Base-by-base conservation (phyloP, 352 stramenopile species). In the Thraustochytrium sp. region DNA sequence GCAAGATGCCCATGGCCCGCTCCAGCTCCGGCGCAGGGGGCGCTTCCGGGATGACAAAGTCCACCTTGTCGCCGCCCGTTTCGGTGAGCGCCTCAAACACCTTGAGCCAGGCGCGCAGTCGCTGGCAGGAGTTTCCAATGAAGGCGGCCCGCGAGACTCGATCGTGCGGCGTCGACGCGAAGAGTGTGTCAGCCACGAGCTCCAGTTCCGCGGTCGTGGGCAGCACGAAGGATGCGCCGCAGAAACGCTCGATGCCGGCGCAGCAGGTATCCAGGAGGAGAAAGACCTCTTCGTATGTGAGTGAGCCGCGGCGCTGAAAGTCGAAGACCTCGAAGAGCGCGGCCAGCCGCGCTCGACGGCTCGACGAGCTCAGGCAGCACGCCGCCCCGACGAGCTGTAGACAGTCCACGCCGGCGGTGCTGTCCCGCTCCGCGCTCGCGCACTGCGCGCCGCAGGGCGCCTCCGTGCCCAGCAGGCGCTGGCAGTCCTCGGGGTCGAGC, bases 291-390 rank as follows among this genome's bases (percentile, higher is more conserved):
- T 80, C 68, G 26, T 48, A 65, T 4, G 31, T 26, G 1, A 80
- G 53, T 8, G 31, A 55, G 23, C 68, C 68, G 23, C 68, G 48
- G 16, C 42, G 34, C 21, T 64, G 21, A 64, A 80, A 80, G 68
- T 80, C 68, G 2, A 80, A 68, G 4, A 80, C 36, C 3, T 61
- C 68, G 31, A 80, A 80, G 31, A 80, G 42, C 65, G 65, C 65
- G 18, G 23, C 42, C 13, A 77, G 46, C 11, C 49, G 42, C 46
- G 42, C 16, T 36, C 26, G 29, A 21, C 49, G 42, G 34, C 42
- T 62, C 40, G 49, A 64, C 11, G 42, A 54, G 34, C 42, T 62
- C 8, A 77, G 64, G 65, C 42, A 62, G 5, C 21, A 16, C 16
- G 49, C 49, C 11, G 42, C 42, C 8, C 65, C 42, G 16, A 77